Evolutionary conservation across 306 rosid species (phyloP).

Genomic region (Inga laurina): DNA sequence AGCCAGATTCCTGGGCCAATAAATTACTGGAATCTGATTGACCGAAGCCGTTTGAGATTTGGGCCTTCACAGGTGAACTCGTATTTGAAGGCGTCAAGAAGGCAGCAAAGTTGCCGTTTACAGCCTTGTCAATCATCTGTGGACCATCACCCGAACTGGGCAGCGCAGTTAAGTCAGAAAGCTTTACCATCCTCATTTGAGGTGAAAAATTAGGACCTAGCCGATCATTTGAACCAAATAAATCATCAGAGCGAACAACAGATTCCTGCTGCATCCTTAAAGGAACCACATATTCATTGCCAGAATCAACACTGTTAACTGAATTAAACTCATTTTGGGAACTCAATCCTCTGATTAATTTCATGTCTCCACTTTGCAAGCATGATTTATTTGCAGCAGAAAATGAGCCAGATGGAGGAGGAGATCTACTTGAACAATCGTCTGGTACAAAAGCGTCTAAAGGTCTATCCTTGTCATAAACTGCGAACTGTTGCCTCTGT

Average conservation of each 20-base stretch:
- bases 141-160: slow-evolving; percentile 39
- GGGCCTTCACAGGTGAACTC: slow-evolving; percentile 36
- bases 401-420: slow-evolving; percentile 45
- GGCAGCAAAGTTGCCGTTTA: slow-evolving; percentile 28
- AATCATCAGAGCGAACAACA: slow-evolving; percentile 37
- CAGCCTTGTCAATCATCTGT: slow-evolving; percentile 41
- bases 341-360: slow-evolving; percentile 41
- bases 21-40: slow-evolving; percentile 46
- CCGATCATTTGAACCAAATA: slow-evolving; percentile 36
- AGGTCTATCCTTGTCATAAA: slow-evolving; percentile 43
- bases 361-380: slow-evolving; percentile 49
- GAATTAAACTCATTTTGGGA: slow-evolving; percentile 50
- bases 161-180: slow-evolving; percentile 49
- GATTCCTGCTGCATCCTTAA: slow-evolving; percentile 49
- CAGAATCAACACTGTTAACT: slow-evolving; percentile 33
- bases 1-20: slow-evolving; percentile 37
- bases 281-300: slow-evolving; percentile 38
- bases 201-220: slow-evolving; percentile 39
- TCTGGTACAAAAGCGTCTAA: slow-evolving; percentile 33
- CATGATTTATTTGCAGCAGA: slow-evolving; percentile 41
- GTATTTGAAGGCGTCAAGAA: slow-evolving; percentile 26
- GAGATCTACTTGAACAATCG: slow-evolving; percentile 43
- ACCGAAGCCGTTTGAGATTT: slow-evolving; percentile 37
- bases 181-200: slow-evolving; percentile 62
- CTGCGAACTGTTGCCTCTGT: slow-evolving; percentile 37